Base-by-base conservation (phyloP, 2,329 filamentous ascomycete genomes). In the Penicillium sp. region DNA sequence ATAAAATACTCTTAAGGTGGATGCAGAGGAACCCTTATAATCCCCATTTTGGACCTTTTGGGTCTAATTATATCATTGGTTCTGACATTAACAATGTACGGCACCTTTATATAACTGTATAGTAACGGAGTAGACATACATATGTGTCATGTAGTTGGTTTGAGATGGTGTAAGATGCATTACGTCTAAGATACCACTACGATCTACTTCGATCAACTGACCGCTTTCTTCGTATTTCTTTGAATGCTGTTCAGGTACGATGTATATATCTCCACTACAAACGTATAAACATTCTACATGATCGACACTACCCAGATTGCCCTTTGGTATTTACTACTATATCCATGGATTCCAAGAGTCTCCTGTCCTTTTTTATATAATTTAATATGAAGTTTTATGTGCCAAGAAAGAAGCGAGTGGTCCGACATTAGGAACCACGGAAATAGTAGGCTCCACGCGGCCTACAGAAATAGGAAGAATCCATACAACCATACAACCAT, bases 391-490 rank as follows among this genome's bases (percentile, higher is more conserved):
- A 13, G 1, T 41, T 40, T 41, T 16, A 25, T 8, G 8, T 44
- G 41, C 41, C 25, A 29, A 44, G 41, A 52, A 21, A 10, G 21
- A 40, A 48, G n/a, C 40, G 31, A 41, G 43, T 34, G 44, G 38
- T 36, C 29, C 45, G 45, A 43, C 33, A 27, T 25, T 16, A 31
- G 23, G 34, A 49, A 43, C 53, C 53, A 50, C 23, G 53, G 53
- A 55, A 55, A 54, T 10, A 27, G 27, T n/a, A 9, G 15, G 15
- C 40, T 52, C 48, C 54, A 53, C 49, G 36, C 53, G 53, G 53
- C 33, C 19, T 47, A 29, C 5, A 10, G 6, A 39, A 51, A 39
- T 43, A 46, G 48, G 34, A 40, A 13, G 4, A 31, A 31, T 11
- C 29, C 29, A 29, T 29, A 29, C 29, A 31, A 31, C 1, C 29